Evolutionary conservation across 1,139 yeast species (phyloP), one percentile per base, ranked within the genome.

Genomic region (Tardiomyces digboiensis): DNA sequence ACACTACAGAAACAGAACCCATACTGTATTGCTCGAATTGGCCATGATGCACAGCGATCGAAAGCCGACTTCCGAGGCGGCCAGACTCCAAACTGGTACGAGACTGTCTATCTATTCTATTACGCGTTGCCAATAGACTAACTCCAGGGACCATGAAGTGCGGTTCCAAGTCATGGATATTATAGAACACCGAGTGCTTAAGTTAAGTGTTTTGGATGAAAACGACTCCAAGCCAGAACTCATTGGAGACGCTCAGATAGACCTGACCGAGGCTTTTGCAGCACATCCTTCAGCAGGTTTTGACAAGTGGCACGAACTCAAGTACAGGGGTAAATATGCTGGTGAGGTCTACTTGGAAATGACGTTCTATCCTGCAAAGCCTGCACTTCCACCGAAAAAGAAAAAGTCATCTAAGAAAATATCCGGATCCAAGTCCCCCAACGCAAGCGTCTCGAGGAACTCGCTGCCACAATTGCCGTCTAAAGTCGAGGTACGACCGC

Each of bases 1-100:
- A 84, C 81, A 46, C 67, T 87, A 36, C 96, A 91, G 53, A 88
- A 88, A 56, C 97, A 88, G 62, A 82, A 86, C 49, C 97, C 96
- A 0, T 87, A 84, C 63, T 82, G 86, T 42, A 78, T 89, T 12
- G 72, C 85, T 14, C 68, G 97, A 46, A 71, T 88, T 2, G 94
- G 89, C n/a, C 83, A 85, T 45, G 75, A 75, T 49, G 91, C 93
- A 19, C 76, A 82, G 52, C 76, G 83, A 52, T 85, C 95, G 0
- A 79, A 78, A 21, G 70, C 85, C 0, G 78, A 82, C 48, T 75
- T 76, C 51, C 66, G 97, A 52, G 97, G 95, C 1, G 97, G 97
- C 1, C 97, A 88, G 60, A 82, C 86, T 2, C 97, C 97, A 0
- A 77, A 72, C 39, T 88, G 95, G 86, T 26, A 16, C 5, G 33